These are phyloP conservation scores for Pichia insulana DNA, from an alignment of 805 yeast genomes.

Conservation along the genomic window DNA sequence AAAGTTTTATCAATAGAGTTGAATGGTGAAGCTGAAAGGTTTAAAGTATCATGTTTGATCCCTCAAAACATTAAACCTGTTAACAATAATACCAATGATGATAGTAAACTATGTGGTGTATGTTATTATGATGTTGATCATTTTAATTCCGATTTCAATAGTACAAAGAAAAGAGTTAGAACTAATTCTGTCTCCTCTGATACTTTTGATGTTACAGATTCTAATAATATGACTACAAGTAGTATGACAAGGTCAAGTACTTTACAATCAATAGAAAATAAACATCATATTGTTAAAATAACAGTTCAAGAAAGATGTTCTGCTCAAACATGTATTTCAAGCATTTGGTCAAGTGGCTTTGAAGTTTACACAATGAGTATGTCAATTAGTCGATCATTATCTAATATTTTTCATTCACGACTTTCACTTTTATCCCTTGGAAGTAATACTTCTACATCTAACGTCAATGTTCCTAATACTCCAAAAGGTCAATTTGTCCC, in stretches of 20 bases:
- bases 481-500: slow-evolving; percentile 6
- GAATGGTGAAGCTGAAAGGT: slow-evolving; percentile 7
- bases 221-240: not conserved
- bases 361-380: slow-evolving; percentile 5
- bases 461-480: not conserved
- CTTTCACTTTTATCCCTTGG: slow-evolving; percentile 1
- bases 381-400: slow-evolving; percentile 8
- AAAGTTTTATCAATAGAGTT: slow-evolving; percentile 9
- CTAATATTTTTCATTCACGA: slow-evolving; percentile 7
- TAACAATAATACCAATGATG: not conserved
- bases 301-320: slow-evolving; percentile 12
- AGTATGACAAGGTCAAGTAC: too few relatives aligned
- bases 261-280: not conserved
- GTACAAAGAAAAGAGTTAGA: not conserved
- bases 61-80: slow-evolving; percentile 3
- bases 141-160: not conserved
- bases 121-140: slow-evolving; percentile 6
- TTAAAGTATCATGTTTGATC: slow-evolving; percentile 5
- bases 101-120: not conserved
- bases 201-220: not conserved
- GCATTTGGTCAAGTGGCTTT: slow-evolving; percentile 11
- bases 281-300: slow-evolving; percentile 4
- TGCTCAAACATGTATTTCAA: slow-evolving; percentile 11
- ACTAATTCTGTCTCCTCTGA: slow-evolving; percentile 2
- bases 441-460: not conserved